Evolutionary conservation across 1,284 basidiomycete genomes (phyloP).

Genomic region (Sutorius eximius): DNA sequence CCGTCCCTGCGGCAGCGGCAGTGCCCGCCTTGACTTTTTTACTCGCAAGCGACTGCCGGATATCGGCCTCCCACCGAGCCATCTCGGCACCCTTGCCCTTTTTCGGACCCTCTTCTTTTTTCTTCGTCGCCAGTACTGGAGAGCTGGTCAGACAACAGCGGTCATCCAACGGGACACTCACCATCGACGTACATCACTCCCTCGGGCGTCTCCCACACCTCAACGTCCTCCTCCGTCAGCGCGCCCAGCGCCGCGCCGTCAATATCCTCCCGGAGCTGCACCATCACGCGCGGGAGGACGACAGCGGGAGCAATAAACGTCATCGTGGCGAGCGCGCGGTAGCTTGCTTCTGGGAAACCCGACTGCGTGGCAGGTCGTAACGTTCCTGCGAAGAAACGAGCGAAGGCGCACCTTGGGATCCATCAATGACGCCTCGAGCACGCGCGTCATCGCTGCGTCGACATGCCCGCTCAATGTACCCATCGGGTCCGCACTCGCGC

Average conservation of each 20-base stretch:
- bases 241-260: conserved; percentile 55
- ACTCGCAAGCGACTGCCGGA: conserved; percentile 79
- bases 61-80: conserved; percentile 90
- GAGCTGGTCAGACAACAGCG: neutral
- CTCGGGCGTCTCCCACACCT: conserved; percentile 82
- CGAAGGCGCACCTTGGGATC: conserved; percentile 43
- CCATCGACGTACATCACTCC: conserved; percentile 81
- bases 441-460: conserved; percentile 49
- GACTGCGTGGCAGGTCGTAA: conserved; percentile 28
- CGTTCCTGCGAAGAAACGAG: neutral
- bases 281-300: conserved; percentile 69
- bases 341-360: conserved; percentile 65
- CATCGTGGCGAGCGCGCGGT: conserved; percentile 74
- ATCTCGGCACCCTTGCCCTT: conserved; percentile 89
- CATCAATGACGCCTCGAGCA: conserved; percentile 47
- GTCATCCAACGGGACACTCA: conserved; percentile 33
- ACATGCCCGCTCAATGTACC: conserved; percentile 53
- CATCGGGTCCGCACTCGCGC: conserved; percentile 66
- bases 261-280: conserved; percentile 66
- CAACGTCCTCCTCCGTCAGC: conserved; percentile 72
- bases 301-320: conserved; percentile 74
- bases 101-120: conserved; percentile 51
- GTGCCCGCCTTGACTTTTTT: conserved; percentile 53
- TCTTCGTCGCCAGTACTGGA: conserved; percentile 64
- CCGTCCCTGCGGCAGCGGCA: conserved; percentile 21